Conservation (phyloP, 257 asterid species). For the Cordia subcordata region DNA sequence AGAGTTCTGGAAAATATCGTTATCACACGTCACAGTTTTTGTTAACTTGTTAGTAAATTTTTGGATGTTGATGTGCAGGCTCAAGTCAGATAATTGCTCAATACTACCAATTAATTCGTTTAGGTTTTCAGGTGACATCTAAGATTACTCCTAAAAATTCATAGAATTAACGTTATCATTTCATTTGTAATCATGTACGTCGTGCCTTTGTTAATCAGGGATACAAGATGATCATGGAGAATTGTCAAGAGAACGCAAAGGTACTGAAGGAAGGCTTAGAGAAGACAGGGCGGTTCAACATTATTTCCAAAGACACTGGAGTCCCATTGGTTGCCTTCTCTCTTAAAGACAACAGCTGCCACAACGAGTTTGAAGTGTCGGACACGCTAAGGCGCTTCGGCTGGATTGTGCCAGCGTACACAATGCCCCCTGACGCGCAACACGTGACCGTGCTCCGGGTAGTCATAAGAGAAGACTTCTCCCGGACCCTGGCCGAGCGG, state of each 20-base stretch:
- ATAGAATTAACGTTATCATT: no score
- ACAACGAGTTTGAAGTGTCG: slow-evolving; percentile 27
- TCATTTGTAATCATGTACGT: neutral
- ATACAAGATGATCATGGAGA: slow-evolving; percentile 29
- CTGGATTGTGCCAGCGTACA: slow-evolving; percentile 33
- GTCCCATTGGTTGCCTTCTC: slow-evolving; percentile 35
- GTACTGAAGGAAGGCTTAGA: slow-evolving; percentile 29
- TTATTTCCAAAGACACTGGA: slow-evolving; percentile 30
- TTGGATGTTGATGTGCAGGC: slow-evolving; percentile 11
- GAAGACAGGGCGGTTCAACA: slow-evolving; percentile 26
- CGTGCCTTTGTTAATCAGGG: slow-evolving; percentile 14
- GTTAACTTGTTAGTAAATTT: neutral
- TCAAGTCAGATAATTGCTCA: slow-evolving; percentile 42
- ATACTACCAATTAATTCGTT: slow-evolving; percentile 32
- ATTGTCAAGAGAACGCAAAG: slow-evolving; percentile 26
- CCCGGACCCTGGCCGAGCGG: slow-evolving; percentile 25
- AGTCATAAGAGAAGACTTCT: slow-evolving; percentile 30
- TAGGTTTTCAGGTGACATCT: slow-evolving; percentile 28
- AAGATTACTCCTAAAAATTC: no score
- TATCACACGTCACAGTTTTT: no score
- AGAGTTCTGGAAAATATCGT: no score
- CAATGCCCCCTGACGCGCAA: slow-evolving; percentile 33
- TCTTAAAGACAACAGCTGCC: slow-evolving; percentile 22
- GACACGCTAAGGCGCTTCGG: slow-evolving; percentile 27
- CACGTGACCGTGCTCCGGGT: slow-evolving; percentile 29